Evolutionary conservation across 2,329 filamentous ascomycete species (phyloP).

Genomic region (Dothiorella sarmentorum): DNA sequence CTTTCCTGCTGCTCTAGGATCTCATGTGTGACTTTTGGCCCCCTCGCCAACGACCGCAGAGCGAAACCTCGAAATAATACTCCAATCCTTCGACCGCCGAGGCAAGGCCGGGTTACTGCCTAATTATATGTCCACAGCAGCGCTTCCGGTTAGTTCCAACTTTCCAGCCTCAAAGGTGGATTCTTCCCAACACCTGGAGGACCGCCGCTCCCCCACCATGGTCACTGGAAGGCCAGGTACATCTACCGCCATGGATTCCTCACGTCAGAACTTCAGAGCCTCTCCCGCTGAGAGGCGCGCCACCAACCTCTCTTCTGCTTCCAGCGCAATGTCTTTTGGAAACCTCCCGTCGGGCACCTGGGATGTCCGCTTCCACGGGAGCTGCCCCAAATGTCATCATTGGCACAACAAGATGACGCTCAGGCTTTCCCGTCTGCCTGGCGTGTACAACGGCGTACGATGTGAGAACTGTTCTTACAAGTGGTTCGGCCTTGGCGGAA

Average conservation of each 20-base stretch:
- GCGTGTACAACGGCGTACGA: conserved; percentile 18
- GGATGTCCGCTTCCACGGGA: conserved; percentile 18
- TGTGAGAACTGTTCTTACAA: conserved; percentile 20
- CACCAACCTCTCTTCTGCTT: neutral
- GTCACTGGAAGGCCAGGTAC: neutral
- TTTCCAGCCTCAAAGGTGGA: neutral
- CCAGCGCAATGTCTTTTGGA: conserved; percentile 13
- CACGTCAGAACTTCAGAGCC: neutral
- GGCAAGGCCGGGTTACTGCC: conserved; percentile 1
- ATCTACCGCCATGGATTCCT: neutral
- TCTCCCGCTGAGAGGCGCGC: neutral
- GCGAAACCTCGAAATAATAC: too few species aligned
- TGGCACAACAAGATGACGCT: conserved; percentile 18
- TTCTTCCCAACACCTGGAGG: neutral
- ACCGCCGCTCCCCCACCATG: neutral
- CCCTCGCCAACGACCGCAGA: too few species aligned
- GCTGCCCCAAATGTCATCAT: conserved; percentile 20
- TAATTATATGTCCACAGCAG: neutral
- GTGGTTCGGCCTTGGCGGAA: conserved; percentile 21
- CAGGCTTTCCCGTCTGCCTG: conserved; percentile 13
- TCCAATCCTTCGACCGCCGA: neutral
- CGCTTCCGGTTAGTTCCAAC: neutral
- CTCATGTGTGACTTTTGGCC: neutral
- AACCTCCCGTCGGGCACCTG: conserved; percentile 6
- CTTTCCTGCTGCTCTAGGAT: neutral